phyloP scores from a whole-genome alignment of 345 rosid genomes.

The Abelmoschus esculentus region DNA sequence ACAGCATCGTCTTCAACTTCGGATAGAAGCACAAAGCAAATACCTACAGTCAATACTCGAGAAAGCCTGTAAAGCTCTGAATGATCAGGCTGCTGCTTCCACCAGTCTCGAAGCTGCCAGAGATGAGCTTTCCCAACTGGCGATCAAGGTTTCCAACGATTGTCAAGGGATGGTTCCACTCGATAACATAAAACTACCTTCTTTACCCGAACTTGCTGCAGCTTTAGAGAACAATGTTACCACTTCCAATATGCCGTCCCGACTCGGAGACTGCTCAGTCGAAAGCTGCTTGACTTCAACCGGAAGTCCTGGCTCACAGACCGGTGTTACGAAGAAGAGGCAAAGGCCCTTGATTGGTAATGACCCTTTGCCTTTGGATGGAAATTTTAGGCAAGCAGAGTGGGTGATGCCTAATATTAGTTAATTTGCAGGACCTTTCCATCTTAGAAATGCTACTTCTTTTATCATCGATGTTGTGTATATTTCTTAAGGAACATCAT shows the following conservation, averaged over 20 bases:
- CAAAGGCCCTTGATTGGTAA: slow-evolving; percentile 42
- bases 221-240: slow-evolving; percentile 43
- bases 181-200: slow-evolving; percentile 41
- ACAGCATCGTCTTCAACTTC: slow-evolving; percentile 74
- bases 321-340: slow-evolving; percentile 56
- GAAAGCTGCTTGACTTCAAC: slow-evolving; percentile 75
- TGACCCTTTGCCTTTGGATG: slow-evolving; percentile 40
- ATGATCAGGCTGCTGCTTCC: slow-evolving; percentile 57
- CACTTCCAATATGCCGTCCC: slow-evolving; percentile 30
- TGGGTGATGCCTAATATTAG: slow-evolving; percentile 65
- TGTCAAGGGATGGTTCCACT: slow-evolving; percentile 45
- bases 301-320: slow-evolving; percentile 47
- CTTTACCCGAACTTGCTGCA: slow-evolving; percentile 56
- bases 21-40: slow-evolving; percentile 85
- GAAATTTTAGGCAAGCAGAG: slow-evolving; percentile 47
- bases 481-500: slow-evolving; percentile 17
- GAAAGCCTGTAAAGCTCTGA: slow-evolving; percentile 82
- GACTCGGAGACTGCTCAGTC: slow-evolving; percentile 50
- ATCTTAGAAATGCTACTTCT: slow-evolving; percentile 18
- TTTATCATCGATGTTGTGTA: slow-evolving; percentile 10
- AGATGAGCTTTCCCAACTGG: slow-evolving; percentile 77
- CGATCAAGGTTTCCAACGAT: slow-evolving; percentile 58
- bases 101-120: slow-evolving; percentile 75
- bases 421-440: slow-evolving; percentile 21
- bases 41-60: slow-evolving; percentile 83